A percentile compares a stretch with the other conserved stretches of the same genome.
phyloP scores from a whole-genome alignment of 2,329 filamentous ascomycete genomes.

The Cordyceps cicadae region DNA sequence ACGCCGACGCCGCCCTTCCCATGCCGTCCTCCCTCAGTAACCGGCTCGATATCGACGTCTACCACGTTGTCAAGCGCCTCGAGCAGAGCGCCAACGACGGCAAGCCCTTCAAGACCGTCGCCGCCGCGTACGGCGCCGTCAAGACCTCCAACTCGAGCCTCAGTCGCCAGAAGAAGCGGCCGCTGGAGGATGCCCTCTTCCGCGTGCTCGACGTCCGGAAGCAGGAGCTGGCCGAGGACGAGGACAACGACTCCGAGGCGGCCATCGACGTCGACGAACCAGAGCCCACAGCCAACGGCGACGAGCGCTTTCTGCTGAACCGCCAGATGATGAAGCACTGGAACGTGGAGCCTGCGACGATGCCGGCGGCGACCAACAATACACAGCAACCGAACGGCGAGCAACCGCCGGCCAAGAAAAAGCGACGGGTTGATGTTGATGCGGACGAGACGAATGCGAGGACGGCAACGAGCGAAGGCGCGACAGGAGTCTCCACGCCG shows the following conservation, averaged over 20 bases:
- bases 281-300: conserved; percentile 18
- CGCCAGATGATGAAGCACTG: conserved; percentile 35
- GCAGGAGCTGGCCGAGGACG: conserved; percentile 50
- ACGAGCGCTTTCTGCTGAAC: conserved; percentile 33
- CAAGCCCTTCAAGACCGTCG: conserved; percentile 40
- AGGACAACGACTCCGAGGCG: conserved; percentile 40
- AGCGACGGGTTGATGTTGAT: conserved; percentile 22
- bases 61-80: conserved; percentile 70
- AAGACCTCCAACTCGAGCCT: conserved; percentile 81
- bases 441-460: conserved; percentile 12
- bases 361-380: background rate
- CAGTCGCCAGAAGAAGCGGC: conserved; percentile 70
- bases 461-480: conserved; percentile 17
- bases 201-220: conserved; percentile 67
- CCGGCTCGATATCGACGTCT: conserved; percentile 60
- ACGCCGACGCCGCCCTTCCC: background rate
- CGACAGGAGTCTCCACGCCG: conserved; percentile 4
- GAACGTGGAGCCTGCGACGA: conserved; percentile 20
- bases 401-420: conserved; percentile 22
- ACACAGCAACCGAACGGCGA: conserved; percentile 14
- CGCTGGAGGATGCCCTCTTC: conserved; percentile 79
- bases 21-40: background rate
- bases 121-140: conserved; percentile 67
- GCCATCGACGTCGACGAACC: conserved; percentile 39
- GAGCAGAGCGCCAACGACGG: conserved; percentile 53